A percentile compares a stretch with the other conserved stretches of the same genome.
Evolutionary conservation across 331 rosid species (phyloP).

Genomic region (Spiraea crenata): DNA sequence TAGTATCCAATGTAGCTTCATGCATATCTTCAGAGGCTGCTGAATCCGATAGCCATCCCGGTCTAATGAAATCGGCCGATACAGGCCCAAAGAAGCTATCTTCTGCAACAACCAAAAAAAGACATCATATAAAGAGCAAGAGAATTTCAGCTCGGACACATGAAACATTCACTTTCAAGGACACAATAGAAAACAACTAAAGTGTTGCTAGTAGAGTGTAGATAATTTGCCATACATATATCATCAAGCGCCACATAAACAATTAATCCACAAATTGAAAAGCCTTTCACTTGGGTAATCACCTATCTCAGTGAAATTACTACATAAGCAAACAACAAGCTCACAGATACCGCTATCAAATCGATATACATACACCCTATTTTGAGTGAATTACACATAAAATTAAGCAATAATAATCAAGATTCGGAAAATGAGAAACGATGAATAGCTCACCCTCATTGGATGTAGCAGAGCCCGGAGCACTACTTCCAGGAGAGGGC

Average conservation of each 20-base stretch:
- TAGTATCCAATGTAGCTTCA: conserved; percentile 88
- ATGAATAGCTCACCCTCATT: conserved; percentile 42
- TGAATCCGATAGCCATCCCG: conserved; percentile 62
- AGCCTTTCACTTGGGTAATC: not conserved
- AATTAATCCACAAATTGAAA: not conserved
- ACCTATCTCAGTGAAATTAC: no score
- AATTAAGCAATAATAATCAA: conserved; percentile 9
- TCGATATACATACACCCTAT: not conserved
- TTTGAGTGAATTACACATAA: not conserved
- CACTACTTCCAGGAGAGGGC: conserved; percentile 78
- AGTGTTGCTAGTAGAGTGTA: no score
- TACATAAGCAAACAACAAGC: no score
- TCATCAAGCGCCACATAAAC: not conserved
- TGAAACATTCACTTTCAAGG: conserved; percentile 1
- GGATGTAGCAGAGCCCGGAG: conserved; percentile 54
- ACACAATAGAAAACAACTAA: not conserved
- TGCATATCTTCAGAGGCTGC: conserved; percentile 58
- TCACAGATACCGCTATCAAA: not conserved
- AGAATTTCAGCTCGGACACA: not conserved
- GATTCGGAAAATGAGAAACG: not conserved
- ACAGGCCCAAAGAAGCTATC: conserved; percentile 85
- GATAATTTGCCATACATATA: not conserved
- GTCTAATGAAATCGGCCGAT: conserved; percentile 70
- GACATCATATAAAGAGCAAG: not conserved
- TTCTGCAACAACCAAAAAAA: conserved; percentile 47